Conservation (phyloP, 805 yeast species). For the Sporopachydermia lactativora region DNA sequence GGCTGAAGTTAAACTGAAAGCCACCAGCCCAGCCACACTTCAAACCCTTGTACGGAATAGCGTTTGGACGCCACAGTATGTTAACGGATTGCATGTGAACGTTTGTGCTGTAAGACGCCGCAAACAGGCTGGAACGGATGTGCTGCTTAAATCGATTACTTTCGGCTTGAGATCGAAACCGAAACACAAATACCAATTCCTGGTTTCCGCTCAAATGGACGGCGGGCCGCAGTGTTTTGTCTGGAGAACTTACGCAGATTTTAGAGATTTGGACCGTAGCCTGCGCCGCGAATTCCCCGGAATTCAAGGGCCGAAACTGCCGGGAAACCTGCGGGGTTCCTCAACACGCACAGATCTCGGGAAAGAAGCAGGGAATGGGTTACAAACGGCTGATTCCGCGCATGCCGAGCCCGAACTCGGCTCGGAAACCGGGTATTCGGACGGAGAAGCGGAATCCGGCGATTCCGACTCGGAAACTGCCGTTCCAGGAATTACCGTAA, state of each 20-base stretch:
- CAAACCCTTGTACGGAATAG: constrained; percentile 11
- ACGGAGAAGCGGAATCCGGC: too few species aligned
- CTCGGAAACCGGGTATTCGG: too few species aligned
- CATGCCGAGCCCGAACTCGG: neutral
- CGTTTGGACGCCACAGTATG: constrained; percentile 16
- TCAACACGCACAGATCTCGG: neutral
- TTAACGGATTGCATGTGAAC: constrained; percentile 49
- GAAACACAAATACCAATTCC: neutral
- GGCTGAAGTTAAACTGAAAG: constrained; percentile 5
- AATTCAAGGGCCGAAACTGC: neutral
- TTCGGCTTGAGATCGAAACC: neutral
- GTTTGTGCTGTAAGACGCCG: constrained; percentile 46
- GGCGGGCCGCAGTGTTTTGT: constrained; percentile 1
- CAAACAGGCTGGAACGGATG: constrained; percentile 5
- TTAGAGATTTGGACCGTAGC: neutral
- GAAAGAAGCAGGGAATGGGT: neutral
- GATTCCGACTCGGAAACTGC: neutral
- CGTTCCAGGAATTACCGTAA: constrained; percentile 7
- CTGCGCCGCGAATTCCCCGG: neutral
- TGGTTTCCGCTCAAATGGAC: neutral
- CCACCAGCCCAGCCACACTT: neutral
- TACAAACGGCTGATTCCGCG: neutral
- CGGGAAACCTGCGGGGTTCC: neutral
- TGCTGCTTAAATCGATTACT: constrained; percentile 10
- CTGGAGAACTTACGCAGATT: neutral